These are phyloP conservation scores for Yarrowia hollandica DNA, from an alignment of 805 yeast genomes.

Conservation along the genomic window DNA sequence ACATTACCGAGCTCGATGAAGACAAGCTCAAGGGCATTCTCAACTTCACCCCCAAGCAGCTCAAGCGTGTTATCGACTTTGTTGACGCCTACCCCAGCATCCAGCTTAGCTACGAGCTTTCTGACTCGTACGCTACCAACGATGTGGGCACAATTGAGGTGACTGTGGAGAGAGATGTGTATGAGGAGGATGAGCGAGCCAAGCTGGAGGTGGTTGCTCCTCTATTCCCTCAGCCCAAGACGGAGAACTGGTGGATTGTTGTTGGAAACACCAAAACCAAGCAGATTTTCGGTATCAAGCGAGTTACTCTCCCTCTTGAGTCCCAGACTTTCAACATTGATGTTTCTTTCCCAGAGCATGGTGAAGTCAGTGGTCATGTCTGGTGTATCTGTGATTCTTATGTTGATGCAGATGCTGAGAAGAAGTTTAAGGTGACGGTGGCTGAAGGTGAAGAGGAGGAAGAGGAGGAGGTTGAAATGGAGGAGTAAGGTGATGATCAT, in stretches of 20 bases:
- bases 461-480: conserved; percentile 36
- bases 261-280: conserved; percentile 64
- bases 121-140: conserved; percentile 48
- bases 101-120: conserved; percentile 59
- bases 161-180: conserved; percentile 47
- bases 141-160: conserved; percentile 50
- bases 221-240: conserved; percentile 58
- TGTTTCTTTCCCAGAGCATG: conserved; percentile 59
- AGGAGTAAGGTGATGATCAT: conserved; percentile 32
- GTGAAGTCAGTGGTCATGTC: conserved; percentile 60
- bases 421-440: conserved; percentile 47
- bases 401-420: conserved; percentile 89
- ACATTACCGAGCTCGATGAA: conserved; percentile 74
- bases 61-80: conserved; percentile 71
- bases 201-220: conserved; percentile 61
- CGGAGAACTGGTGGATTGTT: conserved; percentile 85
- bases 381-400: conserved; percentile 94
- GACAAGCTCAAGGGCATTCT: conserved; percentile 42
- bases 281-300: conserved; percentile 72
- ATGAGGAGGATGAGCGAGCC: conserved; percentile 66
- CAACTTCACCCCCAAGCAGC: conserved; percentile 25
- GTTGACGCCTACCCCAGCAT: conserved; percentile 88
- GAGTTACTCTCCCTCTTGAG: conserved; percentile 55
- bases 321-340: conserved; percentile 54
- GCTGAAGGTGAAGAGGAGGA: conserved; percentile 32